These are phyloP conservation scores for Globisporangium lucens DNA, from an alignment of 352 stramenopile species.

Conservation along the genomic window DNA sequence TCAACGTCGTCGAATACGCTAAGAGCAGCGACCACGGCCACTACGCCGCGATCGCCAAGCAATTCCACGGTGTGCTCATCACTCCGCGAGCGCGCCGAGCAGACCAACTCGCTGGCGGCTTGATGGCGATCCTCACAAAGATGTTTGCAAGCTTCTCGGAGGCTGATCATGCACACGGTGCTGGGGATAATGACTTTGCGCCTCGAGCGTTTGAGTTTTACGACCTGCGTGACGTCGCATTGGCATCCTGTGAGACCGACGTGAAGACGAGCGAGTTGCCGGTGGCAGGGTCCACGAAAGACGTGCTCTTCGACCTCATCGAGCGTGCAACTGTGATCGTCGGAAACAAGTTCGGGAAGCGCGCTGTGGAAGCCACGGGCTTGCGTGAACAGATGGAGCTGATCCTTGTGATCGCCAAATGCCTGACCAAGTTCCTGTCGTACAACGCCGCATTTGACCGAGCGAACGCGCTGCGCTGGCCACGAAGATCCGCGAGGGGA, in stretches of 20 bases:
- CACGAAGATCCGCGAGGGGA: constrained; percentile 30
- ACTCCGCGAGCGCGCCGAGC: constrained; percentile 34
- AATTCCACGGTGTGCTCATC: constrained; percentile 58
- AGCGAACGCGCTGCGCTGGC: constrained; percentile 24
- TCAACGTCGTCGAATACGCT: constrained; percentile 61
- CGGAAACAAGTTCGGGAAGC: constrained; percentile 56
- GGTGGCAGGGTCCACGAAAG: constrained; percentile 32
- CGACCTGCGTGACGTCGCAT: constrained; percentile 31
- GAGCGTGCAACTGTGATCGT: constrained; percentile 56
- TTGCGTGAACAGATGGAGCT: constrained; percentile 59
- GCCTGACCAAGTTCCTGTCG: constrained; percentile 36
- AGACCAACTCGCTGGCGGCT: constrained; percentile 32
- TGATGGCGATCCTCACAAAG: constrained; percentile 43
- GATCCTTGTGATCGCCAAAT: constrained; percentile 56
- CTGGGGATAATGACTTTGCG: neutral
- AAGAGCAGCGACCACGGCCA: constrained; percentile 44
- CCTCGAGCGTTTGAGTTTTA: constrained; percentile 54
- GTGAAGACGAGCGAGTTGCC: constrained; percentile 29
- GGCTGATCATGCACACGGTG: neutral
- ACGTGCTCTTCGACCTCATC: constrained; percentile 56
- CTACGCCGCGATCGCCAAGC: constrained; percentile 54
- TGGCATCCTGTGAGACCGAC: constrained; percentile 32
- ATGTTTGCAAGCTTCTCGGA: constrained; percentile 31
- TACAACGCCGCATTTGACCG: constrained; percentile 45
- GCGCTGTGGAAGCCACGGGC: constrained; percentile 40